Base-by-base conservation (phyloP, 257 asterid species). In the Salvia rosmarinus region DNA sequence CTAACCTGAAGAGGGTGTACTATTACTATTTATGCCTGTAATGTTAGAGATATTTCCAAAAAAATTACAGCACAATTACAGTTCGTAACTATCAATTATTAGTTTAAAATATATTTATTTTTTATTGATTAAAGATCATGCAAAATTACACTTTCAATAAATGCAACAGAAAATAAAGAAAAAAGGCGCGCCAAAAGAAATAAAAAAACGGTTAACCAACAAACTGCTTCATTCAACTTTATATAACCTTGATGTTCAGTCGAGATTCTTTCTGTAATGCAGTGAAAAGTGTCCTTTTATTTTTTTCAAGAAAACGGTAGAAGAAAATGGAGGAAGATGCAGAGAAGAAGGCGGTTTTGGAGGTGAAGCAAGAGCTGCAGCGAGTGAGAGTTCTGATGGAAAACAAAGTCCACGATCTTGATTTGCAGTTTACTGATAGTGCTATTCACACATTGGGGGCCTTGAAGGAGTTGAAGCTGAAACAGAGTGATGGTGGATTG, bases 381-480 rank as follows among this genome's bases (percentile, higher is more conserved):
- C 17, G 57, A 19, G 57, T 50, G 57, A 50, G 23, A 13, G 19
- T 50, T 19, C 19, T 50, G 46, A 72, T 35, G 14, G 56, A 50
- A 40, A 40, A 71, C 1, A 78, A 71, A 13, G 82, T 73, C 32
- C 68, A 56, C 23, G 80, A 75, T 10, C 28, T 19, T 64, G 50
- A n/a, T 77, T 44, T 62, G 73, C 84, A 77, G 52, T 56, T 73
- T 0, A 61, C 63, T 25, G 86, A 85, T 43, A 37, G n/a, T 5
- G 85, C 83, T 51, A 81, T 82, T 72, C 72, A 71, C 35, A 39
- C 70, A 32, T 58, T 85, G 52, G 34, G 28, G 46, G 81, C 80
- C 37, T 58, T 87, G 5, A 77, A 74, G 63, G 81, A 70, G 1
- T 74, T 76, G 58, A 80, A 68, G 79, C 75, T 68, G 62, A 56